phyloP scores from a whole-genome alignment of 306 rosid species.

The Lathyrus sativus region DNA sequence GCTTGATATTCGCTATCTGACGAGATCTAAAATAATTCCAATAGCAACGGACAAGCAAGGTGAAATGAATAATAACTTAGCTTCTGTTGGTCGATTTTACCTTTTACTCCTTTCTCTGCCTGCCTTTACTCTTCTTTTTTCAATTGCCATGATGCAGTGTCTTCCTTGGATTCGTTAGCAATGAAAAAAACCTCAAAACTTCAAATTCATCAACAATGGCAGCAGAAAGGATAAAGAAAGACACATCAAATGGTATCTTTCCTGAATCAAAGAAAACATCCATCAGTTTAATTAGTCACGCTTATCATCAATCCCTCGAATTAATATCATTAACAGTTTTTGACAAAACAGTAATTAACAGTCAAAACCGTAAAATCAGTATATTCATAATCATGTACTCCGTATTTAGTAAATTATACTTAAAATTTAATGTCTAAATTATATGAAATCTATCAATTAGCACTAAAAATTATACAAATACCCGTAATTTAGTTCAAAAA shows the following conservation, averaged over 20 bases:
- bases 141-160: slow-evolving; percentile 29
- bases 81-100: slow-evolving; percentile 37
- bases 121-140: slow-evolving; percentile 41
- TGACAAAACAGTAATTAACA: no score
- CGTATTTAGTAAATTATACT: no score
- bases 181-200: slow-evolving; percentile 40
- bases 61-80: slow-evolving; percentile 18
- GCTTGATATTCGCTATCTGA: slow-evolving; percentile 21
- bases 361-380: no score
- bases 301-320: background rate
- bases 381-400: no score
- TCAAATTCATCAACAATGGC: slow-evolving; percentile 41
- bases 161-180: slow-evolving; percentile 22
- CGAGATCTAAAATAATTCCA: slow-evolving; percentile 27
- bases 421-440: no score
- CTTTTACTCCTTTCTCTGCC: slow-evolving; percentile 48
- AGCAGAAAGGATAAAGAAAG: slow-evolving; percentile 35
- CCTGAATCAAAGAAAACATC: slow-evolving; percentile 45
- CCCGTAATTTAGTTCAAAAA: no score
- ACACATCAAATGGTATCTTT: slow-evolving; percentile 39
- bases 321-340: no score
- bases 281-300: background rate
- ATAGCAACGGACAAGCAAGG: slow-evolving; percentile 54
- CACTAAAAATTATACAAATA: no score
- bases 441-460: no score